Conservation (phyloP, 257 asterid species). For the Ocimum tenuiflorum region DNA sequence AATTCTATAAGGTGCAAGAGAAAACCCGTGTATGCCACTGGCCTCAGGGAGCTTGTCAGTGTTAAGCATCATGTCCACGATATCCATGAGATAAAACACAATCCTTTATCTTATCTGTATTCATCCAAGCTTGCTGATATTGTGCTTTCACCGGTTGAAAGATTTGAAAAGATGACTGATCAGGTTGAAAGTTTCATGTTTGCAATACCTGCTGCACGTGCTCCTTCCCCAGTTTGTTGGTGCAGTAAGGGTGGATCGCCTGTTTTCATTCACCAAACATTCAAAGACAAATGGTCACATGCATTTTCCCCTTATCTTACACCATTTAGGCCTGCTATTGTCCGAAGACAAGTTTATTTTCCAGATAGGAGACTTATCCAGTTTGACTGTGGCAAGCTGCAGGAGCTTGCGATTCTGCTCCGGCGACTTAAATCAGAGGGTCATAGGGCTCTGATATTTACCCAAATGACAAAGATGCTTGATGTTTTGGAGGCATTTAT, state of each 20-base stretch:
- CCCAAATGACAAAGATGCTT: slow-evolving; percentile 99
- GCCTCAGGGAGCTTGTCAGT: slow-evolving; percentile 65
- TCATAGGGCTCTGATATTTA: slow-evolving; percentile 91
- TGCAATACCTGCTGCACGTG: slow-evolving; percentile 98
- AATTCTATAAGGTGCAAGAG: slow-evolving; percentile 79
- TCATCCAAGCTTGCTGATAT: slow-evolving; percentile 75
- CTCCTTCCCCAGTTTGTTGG: slow-evolving; percentile 89
- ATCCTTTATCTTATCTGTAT: slow-evolving; percentile 46
- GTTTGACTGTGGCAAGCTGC: slow-evolving; percentile 97
- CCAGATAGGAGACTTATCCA: slow-evolving; percentile 98
- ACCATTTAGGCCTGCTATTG: slow-evolving; percentile 94
- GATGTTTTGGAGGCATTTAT: slow-evolving; percentile 96
- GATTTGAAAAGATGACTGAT: slow-evolving; percentile 61
- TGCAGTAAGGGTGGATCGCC: slow-evolving; percentile 68
- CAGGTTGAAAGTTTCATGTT: slow-evolving; percentile 94
- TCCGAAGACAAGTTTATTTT: slow-evolving; percentile 92
- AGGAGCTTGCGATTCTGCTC: slow-evolving; percentile 85
- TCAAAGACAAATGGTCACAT: slow-evolving; percentile 51
- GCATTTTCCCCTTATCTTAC: slow-evolving; percentile 62
- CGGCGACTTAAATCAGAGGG: slow-evolving; percentile 88
- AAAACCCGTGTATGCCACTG: slow-evolving; percentile 73
- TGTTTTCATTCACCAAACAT: slow-evolving; percentile 52
- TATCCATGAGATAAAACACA: slow-evolving; percentile 44
- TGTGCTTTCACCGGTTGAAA: slow-evolving; percentile 76
- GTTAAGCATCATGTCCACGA: slow-evolving; percentile 57